Conservation (phyloP, 371 early-diverging fungal genomes). For the Rhizomucor miehei region DNA sequence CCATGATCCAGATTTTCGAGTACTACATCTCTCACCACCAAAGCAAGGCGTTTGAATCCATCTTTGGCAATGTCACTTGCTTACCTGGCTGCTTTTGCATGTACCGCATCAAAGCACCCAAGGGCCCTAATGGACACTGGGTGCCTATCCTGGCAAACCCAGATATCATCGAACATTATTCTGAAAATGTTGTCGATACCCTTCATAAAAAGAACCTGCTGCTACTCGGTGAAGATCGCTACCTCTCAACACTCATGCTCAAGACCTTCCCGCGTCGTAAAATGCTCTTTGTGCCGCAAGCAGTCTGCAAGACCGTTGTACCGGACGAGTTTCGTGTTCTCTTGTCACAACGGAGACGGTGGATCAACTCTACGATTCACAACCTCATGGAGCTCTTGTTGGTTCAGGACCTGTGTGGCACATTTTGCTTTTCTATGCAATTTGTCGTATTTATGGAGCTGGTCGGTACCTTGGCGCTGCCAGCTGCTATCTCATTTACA, state of each 20-base stretch:
- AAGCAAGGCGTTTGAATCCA: constrained; percentile 91
- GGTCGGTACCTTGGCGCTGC: constrained; percentile 94
- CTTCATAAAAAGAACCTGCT: constrained; percentile 96
- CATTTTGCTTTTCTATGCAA: constrained; percentile 98
- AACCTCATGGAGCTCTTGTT: constrained; percentile 94
- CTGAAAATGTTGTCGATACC: constrained; percentile 87
- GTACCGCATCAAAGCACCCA: constrained; percentile 89
- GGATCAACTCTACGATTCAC: constrained; percentile 56
- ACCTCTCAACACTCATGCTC: constrained; percentile 91
- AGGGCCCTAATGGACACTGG: constrained; percentile 68
- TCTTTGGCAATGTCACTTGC: constrained; percentile 96
- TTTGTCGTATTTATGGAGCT: constrained; percentile 96
- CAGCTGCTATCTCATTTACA: constrained; percentile 91
- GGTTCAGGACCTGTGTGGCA: constrained; percentile 94
- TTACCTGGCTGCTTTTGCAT: constrained; percentile 97
- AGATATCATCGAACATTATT: constrained; percentile 86
- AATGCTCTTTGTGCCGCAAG: constrained; percentile 89
- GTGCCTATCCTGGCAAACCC: constrained; percentile 84
- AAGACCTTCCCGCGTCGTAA: constrained; percentile 87
- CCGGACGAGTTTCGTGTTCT: constrained; percentile 91
- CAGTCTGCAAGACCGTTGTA: constrained; percentile 94
- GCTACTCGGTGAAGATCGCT: constrained; percentile 92
- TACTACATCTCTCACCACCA: constrained; percentile 96
- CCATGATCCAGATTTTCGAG: constrained; percentile 95
- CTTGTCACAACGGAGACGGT: constrained; percentile 94